Conservation (phyloP, 2,329 filamentous ascomycete species). For the Fusarium dimerum region DNA sequence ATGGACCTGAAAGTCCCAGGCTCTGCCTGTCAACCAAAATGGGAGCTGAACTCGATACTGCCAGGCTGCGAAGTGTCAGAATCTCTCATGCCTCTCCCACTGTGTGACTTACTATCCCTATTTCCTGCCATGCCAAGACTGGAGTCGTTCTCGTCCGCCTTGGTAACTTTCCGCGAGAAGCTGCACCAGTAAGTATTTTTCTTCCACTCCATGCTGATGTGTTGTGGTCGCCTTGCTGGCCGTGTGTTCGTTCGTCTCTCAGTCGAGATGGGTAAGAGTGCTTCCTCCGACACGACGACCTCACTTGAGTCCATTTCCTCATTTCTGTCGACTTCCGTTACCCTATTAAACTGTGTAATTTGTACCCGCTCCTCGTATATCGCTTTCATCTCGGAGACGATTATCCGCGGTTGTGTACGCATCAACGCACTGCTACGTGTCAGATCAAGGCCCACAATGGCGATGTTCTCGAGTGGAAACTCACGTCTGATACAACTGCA, state of each 20-base stretch:
- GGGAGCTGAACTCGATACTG: conserved; percentile 5
- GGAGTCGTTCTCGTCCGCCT: not conserved
- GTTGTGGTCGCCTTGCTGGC: not conserved
- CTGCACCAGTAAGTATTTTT: not conserved
- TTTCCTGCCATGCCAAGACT: not conserved
- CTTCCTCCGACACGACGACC: not conserved
- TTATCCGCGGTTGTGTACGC: not conserved
- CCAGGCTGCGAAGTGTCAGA: not conserved
- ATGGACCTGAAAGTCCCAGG: conserved; percentile 11
- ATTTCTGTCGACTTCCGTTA: too few species aligned
- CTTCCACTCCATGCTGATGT: not conserved
- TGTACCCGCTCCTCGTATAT: not conserved
- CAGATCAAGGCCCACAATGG: not conserved
- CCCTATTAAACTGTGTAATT: not conserved
- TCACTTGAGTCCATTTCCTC: not conserved
- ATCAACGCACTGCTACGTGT: conserved; percentile 3
- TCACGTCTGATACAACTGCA: conserved; percentile 15
- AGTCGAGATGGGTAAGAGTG: not conserved
- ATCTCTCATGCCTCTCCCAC: not conserved
- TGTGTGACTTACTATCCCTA: not conserved
- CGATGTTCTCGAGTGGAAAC: not conserved
- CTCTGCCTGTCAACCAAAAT: not conserved
- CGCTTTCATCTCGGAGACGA: conserved; percentile 6
- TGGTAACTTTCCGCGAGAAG: not conserved
- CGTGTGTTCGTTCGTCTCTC: not conserved